Evolutionary conservation across 345 rosid genomes (phyloP).

Genomic region (Adansonia digitata): DNA sequence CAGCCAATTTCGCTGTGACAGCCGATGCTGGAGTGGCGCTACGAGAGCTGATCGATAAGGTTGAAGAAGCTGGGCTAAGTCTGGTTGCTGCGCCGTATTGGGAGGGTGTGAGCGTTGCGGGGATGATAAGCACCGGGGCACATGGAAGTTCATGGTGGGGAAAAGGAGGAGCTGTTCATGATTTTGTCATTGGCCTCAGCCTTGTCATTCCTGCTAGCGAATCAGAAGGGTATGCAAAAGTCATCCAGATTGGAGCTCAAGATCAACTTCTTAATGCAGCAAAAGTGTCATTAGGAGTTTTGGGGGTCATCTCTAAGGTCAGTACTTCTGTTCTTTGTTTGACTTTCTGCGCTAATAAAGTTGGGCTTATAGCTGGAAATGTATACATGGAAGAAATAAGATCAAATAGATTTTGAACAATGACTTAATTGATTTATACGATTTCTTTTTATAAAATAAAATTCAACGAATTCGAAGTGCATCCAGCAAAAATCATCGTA

Average conservation of each 20-base stretch:
- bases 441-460: too few relatives aligned
- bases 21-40: conserved; percentile 69
- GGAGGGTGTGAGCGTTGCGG: conserved; percentile 91
- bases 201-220: conserved; percentile 53
- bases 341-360: background rate
- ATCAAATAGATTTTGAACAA: too few relatives aligned
- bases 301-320: conserved; percentile 91
- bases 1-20: conserved; percentile 41
- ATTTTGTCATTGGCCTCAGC: conserved; percentile 66
- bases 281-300: conserved; percentile 60
- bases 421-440: too few relatives aligned
- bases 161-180: conserved; percentile 88
- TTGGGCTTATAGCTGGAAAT: too few relatives aligned
- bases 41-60: conserved; percentile 55
- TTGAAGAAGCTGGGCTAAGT: conserved; percentile 63
- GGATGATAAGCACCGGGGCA: conserved; percentile 77
- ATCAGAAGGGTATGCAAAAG: conserved; percentile 61
- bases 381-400: too few relatives aligned
- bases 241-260: conserved; percentile 39
- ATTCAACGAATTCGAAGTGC: too few relatives aligned
- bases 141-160: conserved; percentile 99
- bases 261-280: conserved; percentile 72
- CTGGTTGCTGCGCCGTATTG: conserved; percentile 75
- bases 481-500: too few relatives aligned
- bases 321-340: conserved; percentile 5